phyloP scores from a whole-genome alignment of 176 grass and related monocot species.

The Phragmites australis region DNA sequence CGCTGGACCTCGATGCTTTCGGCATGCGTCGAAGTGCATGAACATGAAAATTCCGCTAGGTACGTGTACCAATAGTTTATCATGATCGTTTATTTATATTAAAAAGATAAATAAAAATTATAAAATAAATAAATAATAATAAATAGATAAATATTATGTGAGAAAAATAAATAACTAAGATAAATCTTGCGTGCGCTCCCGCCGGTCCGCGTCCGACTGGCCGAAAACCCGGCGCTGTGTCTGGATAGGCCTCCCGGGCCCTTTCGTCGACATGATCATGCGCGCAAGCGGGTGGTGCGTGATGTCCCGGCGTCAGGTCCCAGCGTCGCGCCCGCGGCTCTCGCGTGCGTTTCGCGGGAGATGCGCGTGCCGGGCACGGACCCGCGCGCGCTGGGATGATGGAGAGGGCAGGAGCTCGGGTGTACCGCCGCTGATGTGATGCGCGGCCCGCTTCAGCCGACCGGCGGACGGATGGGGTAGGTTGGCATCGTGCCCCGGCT shows the following conservation, averaged over 20 bases:
- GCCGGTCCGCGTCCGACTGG: too few species aligned
- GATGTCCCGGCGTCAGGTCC: constrained; percentile 23
- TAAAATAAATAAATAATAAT: too few species aligned
- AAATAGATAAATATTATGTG: too few species aligned
- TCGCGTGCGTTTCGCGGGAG: background rate
- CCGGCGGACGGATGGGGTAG: background rate
- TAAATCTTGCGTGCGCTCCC: too few species aligned
- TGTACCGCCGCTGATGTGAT: too few species aligned
- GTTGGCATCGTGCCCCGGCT: background rate
- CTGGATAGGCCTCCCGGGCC: background rate
- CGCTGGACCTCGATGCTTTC: background rate
- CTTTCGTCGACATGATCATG: constrained; percentile 15
- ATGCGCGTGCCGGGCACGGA: background rate
- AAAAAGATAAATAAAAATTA: too few species aligned
- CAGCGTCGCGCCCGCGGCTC: constrained; percentile 1
- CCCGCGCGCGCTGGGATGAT: background rate
- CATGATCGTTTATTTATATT: too few species aligned
- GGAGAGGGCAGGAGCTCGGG: background rate
- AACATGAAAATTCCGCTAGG: too few species aligned
- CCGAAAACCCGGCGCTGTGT: constrained; percentile 1
- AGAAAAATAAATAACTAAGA: too few species aligned
- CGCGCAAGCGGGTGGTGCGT: background rate
- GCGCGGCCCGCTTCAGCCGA: background rate
- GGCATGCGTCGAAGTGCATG: too few species aligned
- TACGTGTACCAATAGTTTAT: too few species aligned